These are phyloP conservation scores for Hanseniaspora lachancei DNA, from an alignment of 805 yeast species.

Conservation along the genomic window DNA sequence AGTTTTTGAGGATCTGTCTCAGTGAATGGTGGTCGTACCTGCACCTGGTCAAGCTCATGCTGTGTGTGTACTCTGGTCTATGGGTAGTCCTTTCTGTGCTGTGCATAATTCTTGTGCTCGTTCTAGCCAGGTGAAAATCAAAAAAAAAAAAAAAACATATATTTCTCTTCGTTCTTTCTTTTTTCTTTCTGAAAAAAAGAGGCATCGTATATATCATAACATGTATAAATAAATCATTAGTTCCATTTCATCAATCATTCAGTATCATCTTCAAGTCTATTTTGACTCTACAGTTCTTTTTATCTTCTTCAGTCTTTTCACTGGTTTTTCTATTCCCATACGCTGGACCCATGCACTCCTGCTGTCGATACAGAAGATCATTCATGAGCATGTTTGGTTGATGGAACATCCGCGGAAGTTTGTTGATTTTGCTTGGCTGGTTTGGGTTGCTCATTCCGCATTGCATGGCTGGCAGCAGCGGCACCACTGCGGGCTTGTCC, in stretches of 20 bases:
- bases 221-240: neutral
- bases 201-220: neutral
- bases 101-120: neutral
- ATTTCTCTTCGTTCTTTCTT: no score
- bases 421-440: no score
- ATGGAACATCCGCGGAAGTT: neutral
- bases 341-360: neutral
- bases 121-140: neutral
- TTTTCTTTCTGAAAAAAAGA: no score
- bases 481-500: neutral
- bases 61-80: neutral
- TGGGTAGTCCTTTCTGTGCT: neutral
- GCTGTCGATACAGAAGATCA: neutral
- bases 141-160: no score
- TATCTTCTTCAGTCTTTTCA: neutral
- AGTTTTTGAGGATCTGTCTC: neutral
- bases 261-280: neutral
- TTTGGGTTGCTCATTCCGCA: no score
- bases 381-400: neutral
- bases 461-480: neutral
- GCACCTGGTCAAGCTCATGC: neutral
- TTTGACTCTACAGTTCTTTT: neutral
- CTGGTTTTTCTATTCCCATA: neutral
- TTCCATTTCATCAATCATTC: neutral
- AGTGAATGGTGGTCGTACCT: neutral